Conservation (phyloP, 2,329 filamentous ascomycete genomes). For the Botrytis squamosa region DNA sequence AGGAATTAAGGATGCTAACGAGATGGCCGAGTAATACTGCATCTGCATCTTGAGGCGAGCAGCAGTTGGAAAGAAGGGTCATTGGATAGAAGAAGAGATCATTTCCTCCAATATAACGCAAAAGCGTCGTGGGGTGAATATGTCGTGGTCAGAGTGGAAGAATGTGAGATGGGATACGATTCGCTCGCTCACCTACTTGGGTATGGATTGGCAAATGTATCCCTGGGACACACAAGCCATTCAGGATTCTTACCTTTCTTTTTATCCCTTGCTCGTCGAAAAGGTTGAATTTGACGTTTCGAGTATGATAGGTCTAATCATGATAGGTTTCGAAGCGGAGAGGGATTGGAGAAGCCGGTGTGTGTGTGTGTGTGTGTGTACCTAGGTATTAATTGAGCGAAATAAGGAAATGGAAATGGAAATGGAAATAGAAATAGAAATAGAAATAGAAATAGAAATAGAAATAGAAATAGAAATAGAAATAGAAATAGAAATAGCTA, state of each 20-base stretch:
- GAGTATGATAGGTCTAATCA: not conserved
- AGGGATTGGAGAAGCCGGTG: not conserved
- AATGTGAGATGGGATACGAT: conserved; percentile 1
- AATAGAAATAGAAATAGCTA: not conserved
- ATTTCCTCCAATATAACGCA: not conserved
- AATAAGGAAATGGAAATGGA: not conserved
- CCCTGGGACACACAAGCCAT: conserved; percentile 11
- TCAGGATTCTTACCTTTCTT: conserved; percentile 10
- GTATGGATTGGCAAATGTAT: conserved; percentile 8
- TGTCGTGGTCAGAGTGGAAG: conserved; percentile 4
- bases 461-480: not conserved
- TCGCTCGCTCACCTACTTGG: not conserved
- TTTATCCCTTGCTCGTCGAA: not conserved
- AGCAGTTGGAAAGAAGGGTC: not conserved
- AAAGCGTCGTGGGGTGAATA: not conserved
- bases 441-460: too few relatives aligned
- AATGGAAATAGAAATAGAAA: not conserved
- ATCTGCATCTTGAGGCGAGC: conserved; percentile 1
- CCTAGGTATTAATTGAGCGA: not conserved
- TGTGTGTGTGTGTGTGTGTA: not conserved
- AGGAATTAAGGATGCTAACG: not conserved
- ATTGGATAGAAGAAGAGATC: not conserved
- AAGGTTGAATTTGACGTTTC: not conserved
- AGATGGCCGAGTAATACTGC: not conserved
- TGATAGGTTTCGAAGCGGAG: not conserved